Conservation (phyloP, 192 early-diverging fungal genomes). For the Spizellomyces punctatus region DNA sequence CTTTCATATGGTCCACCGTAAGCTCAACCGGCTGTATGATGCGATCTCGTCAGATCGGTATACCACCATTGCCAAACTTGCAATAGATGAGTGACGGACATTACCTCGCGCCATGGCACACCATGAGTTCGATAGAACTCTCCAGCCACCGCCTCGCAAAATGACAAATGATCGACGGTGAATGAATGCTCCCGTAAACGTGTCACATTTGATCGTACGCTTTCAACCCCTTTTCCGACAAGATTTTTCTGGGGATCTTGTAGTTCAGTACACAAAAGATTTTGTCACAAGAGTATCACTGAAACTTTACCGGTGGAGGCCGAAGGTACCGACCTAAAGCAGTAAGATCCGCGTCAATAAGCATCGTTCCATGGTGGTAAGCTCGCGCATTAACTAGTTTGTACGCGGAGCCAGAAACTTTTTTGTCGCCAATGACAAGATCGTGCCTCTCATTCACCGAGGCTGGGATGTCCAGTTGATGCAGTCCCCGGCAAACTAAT, state of each 20-base stretch:
- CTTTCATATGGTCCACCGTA: slow-evolving; percentile 16
- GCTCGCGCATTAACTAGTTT: slow-evolving; percentile 80
- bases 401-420: slow-evolving; percentile 94
- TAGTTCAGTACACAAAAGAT: slow-evolving; percentile 11
- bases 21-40: slow-evolving; percentile 40
- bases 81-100: no score
- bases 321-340: slow-evolving; percentile 55
- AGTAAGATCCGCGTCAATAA: slow-evolving; percentile 84
- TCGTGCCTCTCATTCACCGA: slow-evolving; percentile 87
- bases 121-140: slow-evolving; percentile 73
- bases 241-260: slow-evolving; percentile 54
- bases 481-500: slow-evolving; percentile 75
- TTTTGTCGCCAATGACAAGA: slow-evolving; percentile 79
- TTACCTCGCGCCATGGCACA: background rate
- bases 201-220: slow-evolving; percentile 86
- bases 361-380: slow-evolving; percentile 98
- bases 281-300: background rate
- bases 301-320: slow-evolving; percentile 23
- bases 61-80: background rate
- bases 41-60: background rate
- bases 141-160: slow-evolving; percentile 74
- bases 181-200: slow-evolving; percentile 78
- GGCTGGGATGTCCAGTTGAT: slow-evolving; percentile 79
- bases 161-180: slow-evolving; percentile 79
- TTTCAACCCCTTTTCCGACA: slow-evolving; percentile 84